Evolutionary conservation across 257 asterid species (phyloP).

Genomic region (Solanum virginianum): DNA sequence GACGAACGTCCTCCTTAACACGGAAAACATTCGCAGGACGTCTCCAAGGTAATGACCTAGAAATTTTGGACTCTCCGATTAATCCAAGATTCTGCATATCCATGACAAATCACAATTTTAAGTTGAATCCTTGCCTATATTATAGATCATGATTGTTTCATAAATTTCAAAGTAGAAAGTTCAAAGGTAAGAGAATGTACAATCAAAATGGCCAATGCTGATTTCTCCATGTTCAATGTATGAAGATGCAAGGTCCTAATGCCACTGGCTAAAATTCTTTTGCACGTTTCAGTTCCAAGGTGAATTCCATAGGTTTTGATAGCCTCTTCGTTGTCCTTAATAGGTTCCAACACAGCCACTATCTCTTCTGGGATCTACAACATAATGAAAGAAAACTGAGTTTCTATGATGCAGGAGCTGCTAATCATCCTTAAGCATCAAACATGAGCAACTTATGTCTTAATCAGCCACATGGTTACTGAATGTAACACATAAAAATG

Average conservation of each 20-base stretch:
- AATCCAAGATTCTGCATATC: constrained; percentile 78
- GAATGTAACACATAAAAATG: not conserved
- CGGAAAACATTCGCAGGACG: constrained; percentile 80
- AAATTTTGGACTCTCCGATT: constrained; percentile 76
- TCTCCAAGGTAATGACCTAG: constrained; percentile 94
- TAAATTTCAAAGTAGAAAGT: not conserved
- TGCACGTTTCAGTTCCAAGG: constrained; percentile 98
- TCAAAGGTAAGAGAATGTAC: constrained; percentile 28
- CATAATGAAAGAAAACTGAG: not conserved
- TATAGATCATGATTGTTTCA: not conserved
- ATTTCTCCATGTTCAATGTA: constrained; percentile 94
- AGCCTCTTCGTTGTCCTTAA: constrained; percentile 98
- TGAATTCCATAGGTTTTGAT: constrained; percentile 91
- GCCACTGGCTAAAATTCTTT: constrained; percentile 87
- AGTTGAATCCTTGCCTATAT: not conserved
- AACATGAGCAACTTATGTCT: not conserved
- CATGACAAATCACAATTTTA: constrained; percentile 8
- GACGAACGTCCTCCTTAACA: constrained; percentile 84
- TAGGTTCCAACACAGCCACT: constrained; percentile 90
- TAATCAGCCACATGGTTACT: not conserved
- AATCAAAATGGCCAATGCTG: constrained; percentile 87
- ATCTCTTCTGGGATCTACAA: constrained; percentile 76
- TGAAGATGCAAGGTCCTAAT: constrained; percentile 78
- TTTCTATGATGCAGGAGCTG: not conserved
- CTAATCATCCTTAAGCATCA: not conserved